Base-by-base conservation (phyloP, 768 basidiomycete species). In the Psilocybe sp. region DNA sequence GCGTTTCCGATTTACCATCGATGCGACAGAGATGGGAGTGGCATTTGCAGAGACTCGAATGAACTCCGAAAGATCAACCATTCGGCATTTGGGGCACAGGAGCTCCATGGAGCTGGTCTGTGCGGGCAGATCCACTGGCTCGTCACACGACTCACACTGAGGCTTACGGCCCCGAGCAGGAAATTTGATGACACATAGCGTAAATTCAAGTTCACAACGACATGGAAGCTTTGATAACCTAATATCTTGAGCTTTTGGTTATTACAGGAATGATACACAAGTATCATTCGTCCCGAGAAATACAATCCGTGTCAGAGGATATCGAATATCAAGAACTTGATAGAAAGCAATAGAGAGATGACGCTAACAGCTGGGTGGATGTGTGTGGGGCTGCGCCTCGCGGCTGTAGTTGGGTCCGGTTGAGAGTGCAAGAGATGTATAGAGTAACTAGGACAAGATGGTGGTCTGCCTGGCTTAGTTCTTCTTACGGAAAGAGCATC, bases 401-500 rank as follows among this genome's bases (percentile, higher is more conserved):
- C 49, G 55, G 32, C 45, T 36, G 57, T 20, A 44, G 36, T 20
- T 47, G 46, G 31, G 47, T 34, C 16, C 7, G 50, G 38, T 38
- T 44, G 46, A 36, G 54, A 47, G 47, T 39, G 41, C 41, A 52
- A 51, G 39, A 34, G 43, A 55, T 54, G 52, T 51, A 58, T 51
- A 61, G 52, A 36, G 50, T 56, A 56, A 47, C 51, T 56, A 58
- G 53, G 49, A 59, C 47, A 55, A 51, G 46, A 49, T 40, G 23
- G 37, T 43, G 42, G 44, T 50, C 28, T 46, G 43, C 52, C 46
- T 39, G 37, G 50, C 47, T 53, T 79, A 92, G 78, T 87, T 89
- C 84, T 98, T 98, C 80, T 88, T 84, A 74, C 96, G 91, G 89
- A 94, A 98, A 55, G 95, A 98, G 75, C 88, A 95, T 57, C 96